Conservation (phyloP, 768 basidiomycete genomes). For the Plicaturopsis crispa region DNA sequence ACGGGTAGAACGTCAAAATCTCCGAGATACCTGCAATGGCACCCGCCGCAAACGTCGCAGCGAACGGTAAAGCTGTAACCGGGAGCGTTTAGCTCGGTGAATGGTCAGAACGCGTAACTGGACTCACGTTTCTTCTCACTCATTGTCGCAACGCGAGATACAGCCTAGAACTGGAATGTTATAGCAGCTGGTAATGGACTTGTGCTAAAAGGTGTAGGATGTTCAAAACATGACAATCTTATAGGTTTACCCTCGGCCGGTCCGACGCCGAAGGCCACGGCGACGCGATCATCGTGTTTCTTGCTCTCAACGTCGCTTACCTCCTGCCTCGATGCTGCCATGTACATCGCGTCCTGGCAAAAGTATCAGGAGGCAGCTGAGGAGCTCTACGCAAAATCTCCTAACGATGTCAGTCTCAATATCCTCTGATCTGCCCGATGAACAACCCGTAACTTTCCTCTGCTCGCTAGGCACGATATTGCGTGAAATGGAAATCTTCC, state of each 20-base stretch:
- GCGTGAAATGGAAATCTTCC: constrained; percentile 83
- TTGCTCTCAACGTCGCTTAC: no score
- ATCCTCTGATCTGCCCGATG: no score
- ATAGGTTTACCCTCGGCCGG: no score
- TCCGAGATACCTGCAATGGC: constrained; percentile 92
- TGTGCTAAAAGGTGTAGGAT: no score
- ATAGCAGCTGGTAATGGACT: no score
- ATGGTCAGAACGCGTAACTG: not conserved
- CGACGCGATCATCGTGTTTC: no score
- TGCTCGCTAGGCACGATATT: constrained; percentile 68
- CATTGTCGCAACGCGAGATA: no score
- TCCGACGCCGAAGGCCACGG: no score
- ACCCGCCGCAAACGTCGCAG: constrained; percentile 89
- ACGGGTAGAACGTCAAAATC: constrained; percentile 82
- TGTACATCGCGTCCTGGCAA: constrained; percentile 90
- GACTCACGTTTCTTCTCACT: constrained; percentile 28
- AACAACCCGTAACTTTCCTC: not conserved
- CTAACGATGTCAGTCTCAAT: constrained; percentile 57
- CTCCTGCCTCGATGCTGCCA: constrained; percentile 34
- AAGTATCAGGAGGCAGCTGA: constrained; percentile 88
- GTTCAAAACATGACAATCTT: no score
- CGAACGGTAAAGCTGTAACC: constrained; percentile 66
- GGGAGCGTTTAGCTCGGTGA: not conserved
- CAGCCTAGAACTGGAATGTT: no score
- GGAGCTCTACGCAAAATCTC: constrained; percentile 73